These are phyloP conservation scores for Coemansia sp. DNA, from an alignment of 192 early-diverging fungal genomes.

Conservation along the genomic window DNA sequence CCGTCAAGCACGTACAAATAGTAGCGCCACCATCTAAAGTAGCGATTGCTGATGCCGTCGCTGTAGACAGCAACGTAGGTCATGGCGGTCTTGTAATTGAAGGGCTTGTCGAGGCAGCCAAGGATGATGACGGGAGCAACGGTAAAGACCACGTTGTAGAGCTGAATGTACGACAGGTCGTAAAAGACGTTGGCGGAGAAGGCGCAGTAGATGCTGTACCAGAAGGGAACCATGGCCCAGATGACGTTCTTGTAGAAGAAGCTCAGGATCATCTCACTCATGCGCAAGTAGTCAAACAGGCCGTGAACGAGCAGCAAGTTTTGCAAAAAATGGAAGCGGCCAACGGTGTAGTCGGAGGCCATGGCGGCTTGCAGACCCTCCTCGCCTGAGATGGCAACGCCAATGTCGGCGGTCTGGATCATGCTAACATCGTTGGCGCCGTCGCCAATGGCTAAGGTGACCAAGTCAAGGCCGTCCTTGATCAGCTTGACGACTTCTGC, in stretches of 20 bases:
- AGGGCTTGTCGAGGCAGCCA: conserved; percentile 77
- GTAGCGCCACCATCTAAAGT: conserved; percentile 85
- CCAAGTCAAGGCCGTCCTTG: conserved; percentile 75
- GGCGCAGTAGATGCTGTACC: conserved; percentile 87
- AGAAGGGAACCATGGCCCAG: conserved; percentile 85
- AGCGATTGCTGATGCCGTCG: conserved; percentile 70
- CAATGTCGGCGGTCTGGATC: conserved; percentile 97
- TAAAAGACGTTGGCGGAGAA: conserved; percentile 80
- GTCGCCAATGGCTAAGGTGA: conserved; percentile 95
- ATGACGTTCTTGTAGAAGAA: conserved; percentile 98
- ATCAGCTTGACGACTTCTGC: conserved; percentile 90
- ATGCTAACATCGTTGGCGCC: conserved; percentile 97
- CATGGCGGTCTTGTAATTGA: conserved; percentile 63
- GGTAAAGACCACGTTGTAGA: conserved; percentile 89
- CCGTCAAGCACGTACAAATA: conserved; percentile 88
- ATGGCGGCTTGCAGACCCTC: conserved; percentile 96
- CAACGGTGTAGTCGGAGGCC: conserved; percentile 92
- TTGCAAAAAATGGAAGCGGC: conserved; percentile 84
- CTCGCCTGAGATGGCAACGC: conserved; percentile 91
- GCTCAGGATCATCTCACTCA: conserved; percentile 82
- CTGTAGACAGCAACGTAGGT: conserved; percentile 68
- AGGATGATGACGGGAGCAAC: conserved; percentile 73
- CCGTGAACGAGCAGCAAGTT: conserved; percentile 91
- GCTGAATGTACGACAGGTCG: conserved; percentile 82
- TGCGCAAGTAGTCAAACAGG: conserved; percentile 87